Conservation (phyloP, 169 alveolate genomes). For the Fabrea salina region DNA sequence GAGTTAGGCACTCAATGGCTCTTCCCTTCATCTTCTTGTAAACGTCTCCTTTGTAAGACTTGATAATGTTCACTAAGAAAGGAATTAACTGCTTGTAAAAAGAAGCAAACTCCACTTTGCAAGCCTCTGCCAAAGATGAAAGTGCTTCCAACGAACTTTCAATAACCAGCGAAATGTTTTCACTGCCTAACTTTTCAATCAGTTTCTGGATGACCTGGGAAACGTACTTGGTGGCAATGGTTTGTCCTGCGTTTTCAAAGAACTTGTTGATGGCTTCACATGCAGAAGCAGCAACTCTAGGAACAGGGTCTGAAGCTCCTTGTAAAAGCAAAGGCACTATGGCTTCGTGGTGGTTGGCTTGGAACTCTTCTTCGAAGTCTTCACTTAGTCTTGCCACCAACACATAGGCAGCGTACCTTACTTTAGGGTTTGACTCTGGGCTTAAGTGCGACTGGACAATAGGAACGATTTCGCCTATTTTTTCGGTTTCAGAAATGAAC, state of each 20-base stretch:
- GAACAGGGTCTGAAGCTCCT: constrained; percentile 67
- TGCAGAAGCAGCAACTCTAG: constrained; percentile 77
- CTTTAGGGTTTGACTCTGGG: constrained; percentile 60
- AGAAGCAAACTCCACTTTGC: constrained; percentile 51
- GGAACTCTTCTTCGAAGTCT: constrained; percentile 67
- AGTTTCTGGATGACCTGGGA: constrained; percentile 35
- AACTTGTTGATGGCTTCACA: constrained; percentile 75
- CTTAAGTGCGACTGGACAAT: constrained; percentile 46
- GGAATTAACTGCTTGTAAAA: constrained; percentile 53
- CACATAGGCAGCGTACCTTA: constrained; percentile 81
- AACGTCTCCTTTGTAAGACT: constrained; percentile 34
- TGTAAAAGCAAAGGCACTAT: constrained; percentile 61
- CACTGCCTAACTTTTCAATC: background rate
- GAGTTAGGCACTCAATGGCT: constrained; percentile 64
- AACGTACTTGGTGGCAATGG: constrained; percentile 39
- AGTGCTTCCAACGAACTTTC: constrained; percentile 68
- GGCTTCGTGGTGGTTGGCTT: constrained; percentile 56
- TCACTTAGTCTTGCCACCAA: constrained; percentile 78
- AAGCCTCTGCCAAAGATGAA: constrained; percentile 69
- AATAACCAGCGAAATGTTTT: constrained; percentile 52
- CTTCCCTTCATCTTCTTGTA: constrained; percentile 70
- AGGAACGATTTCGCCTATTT: constrained; percentile 50
- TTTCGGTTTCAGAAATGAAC: constrained; percentile 63
- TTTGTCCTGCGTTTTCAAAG: constrained; percentile 65
- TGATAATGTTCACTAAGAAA: constrained; percentile 41